Evolutionary conservation across 148 eudicot genomes (phyloP), one percentile per base, ranked within the genome.

Genomic region (Oxyria digyna): DNA sequence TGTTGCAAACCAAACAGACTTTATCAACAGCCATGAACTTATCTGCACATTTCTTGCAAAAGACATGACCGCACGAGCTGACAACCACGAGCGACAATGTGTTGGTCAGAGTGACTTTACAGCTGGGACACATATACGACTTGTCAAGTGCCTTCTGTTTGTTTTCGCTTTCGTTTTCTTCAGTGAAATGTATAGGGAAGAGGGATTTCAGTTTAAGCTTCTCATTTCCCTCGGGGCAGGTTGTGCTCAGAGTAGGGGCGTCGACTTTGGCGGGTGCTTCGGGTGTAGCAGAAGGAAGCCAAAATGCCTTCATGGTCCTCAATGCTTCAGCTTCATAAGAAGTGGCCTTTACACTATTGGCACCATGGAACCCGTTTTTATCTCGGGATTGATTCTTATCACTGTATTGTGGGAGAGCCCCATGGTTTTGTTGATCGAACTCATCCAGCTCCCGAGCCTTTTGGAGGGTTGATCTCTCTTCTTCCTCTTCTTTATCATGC

Each of bases 261-360:
- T 81, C 82, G 38, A 88, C 96, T 74, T 90, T 90, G 3, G 69
- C 83, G 4, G 87, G 77, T 27, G 99, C 97, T 76, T 78, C 91
- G 3, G 97, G 99, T 66, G 99, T 94, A 0, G 99, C 99, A 48
- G 97, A 94, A 37, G 98, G 99, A 43, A 94, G 92, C 99, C 99
- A 94, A 67, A 90, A 90, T 9, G 99, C 99, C 77, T 94, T 90
- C 99, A 94, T 94, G 49, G 92, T 94, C 41, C 85, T 74, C 18
- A 94, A 82, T 55, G 99, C 97, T 84, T 94, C 99, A 67, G 82
- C 99, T 79, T 94, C 99, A 23, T 75, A 94, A 40, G 91, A 88
- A 3, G 99, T 94, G 71, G 88, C 75, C 73, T 88, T 94, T 41
- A 94, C 99, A 46, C 99, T 94, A 75, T 90, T 90, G 42, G 97